Percentiles rank a stretch among this genome's conserved stretches.
phyloP scores from a whole-genome alignment of 768 basidiomycete species.

The Aureoboletus auriporus region DNA sequence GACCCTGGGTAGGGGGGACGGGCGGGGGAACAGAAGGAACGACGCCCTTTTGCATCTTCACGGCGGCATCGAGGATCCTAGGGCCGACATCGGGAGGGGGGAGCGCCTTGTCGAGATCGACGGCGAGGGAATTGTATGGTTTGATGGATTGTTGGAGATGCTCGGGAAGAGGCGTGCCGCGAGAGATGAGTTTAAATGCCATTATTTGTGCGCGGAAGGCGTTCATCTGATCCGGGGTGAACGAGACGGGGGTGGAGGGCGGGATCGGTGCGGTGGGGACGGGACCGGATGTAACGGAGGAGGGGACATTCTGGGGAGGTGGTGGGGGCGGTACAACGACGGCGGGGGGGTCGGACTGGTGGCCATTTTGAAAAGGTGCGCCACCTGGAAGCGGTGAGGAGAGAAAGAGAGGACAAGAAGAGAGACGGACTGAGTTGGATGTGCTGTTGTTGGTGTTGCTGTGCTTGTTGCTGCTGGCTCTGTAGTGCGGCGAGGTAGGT shows the following conservation, averaged over 20 bases:
- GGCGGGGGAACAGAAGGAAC: constrained; percentile 27
- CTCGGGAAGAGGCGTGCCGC: constrained; percentile 66
- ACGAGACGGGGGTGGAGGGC: constrained; percentile 74
- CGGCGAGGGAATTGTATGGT: constrained; percentile 54
- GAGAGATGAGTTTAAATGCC: constrained; percentile 70
- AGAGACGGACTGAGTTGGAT: constrained; percentile 31
- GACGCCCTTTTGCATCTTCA: constrained; percentile 63
- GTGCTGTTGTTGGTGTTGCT: constrained; percentile 25
- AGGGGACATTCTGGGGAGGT: constrained; percentile 27
- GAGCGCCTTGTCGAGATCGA: constrained; percentile 63
- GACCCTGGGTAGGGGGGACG: constrained; percentile 8
- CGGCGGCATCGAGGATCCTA: constrained; percentile 69
- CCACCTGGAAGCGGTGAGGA: constrained; percentile 29
- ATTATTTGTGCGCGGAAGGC: constrained; percentile 80
- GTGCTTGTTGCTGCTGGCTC: constrained; percentile 21
- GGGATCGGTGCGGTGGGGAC: constrained; percentile 46
- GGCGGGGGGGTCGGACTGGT: constrained; percentile 19
- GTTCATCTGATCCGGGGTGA: constrained; percentile 70
- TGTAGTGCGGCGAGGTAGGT: constrained; percentile 34
- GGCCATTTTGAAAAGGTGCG: constrained; percentile 41
- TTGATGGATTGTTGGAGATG: constrained; percentile 67
- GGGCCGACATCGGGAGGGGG: constrained; percentile 56
- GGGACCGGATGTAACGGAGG: constrained; percentile 47
- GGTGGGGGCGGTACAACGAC: constrained; percentile 27
- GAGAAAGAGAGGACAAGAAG: not conserved